Percentiles rank a stretch among this genome's conserved stretches.
Evolutionary conservation across 805 yeast species (phyloP).

Genomic region (Zygoascus bituminiphila): DNA sequence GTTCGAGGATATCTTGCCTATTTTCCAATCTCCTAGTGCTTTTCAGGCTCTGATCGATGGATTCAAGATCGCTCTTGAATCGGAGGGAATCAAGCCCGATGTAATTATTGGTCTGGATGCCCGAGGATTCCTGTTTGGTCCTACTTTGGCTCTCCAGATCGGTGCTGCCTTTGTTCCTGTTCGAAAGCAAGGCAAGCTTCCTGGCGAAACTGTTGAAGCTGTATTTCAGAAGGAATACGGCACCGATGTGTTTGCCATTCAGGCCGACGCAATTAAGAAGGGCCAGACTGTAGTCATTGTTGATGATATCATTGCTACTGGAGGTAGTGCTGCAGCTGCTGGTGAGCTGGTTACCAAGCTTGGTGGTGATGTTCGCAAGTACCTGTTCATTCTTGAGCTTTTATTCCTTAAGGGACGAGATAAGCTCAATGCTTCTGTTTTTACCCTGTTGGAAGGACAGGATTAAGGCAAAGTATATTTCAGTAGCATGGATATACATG

Average conservation of each 20-base stretch:
- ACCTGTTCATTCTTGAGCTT: constrained; percentile 85
- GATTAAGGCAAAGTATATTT: no score
- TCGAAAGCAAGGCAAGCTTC: constrained; percentile 91
- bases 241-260: constrained; percentile 79
- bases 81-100: constrained; percentile 56
- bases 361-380: constrained; percentile 70
- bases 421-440: constrained; percentile 76
- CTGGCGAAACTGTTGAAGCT: constrained; percentile 71
- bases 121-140: constrained; percentile 95
- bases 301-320: constrained; percentile 97
- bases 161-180: constrained; percentile 91
- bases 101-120: constrained; percentile 92
- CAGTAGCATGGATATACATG: no score
- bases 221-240: constrained; percentile 90
- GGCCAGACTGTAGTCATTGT: constrained; percentile 80
- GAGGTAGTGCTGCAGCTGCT: constrained; percentile 93
- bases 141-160: constrained; percentile 82
- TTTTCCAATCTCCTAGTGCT: constrained; percentile 71
- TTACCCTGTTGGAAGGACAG: constrained; percentile 82
- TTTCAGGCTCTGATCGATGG: constrained; percentile 79
- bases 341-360: constrained; percentile 67
- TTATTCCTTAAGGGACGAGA: constrained; percentile 93
- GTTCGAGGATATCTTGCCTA: constrained; percentile 94
- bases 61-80: constrained; percentile 63
- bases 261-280: constrained; percentile 66